These are phyloP conservation scores for Galerina sulciceps DNA, from an alignment of 768 basidiomycete species.

Conservation along the genomic window DNA sequence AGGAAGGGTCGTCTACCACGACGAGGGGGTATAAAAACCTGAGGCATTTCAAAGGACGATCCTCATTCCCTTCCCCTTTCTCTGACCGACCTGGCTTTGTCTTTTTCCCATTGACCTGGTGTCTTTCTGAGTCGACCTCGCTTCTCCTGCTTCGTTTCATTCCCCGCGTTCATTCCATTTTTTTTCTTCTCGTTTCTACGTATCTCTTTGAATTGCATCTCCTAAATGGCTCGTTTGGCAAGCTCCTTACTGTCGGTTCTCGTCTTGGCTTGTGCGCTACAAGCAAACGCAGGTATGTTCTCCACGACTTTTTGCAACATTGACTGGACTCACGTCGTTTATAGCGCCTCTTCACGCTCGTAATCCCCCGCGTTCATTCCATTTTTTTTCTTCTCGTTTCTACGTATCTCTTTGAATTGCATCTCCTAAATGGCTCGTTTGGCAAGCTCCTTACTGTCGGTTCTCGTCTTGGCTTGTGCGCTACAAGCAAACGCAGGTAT, in stretches of 20 bases:
- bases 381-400: conserved; percentile 3
- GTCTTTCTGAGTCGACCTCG: conserved; percentile 21
- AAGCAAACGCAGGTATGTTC: conserved; percentile 12
- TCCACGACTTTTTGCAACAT: not conserved
- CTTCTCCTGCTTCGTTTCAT: conserved; percentile 5
- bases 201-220: not conserved
- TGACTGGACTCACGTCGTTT: not conserved
- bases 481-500: conserved; percentile 10
- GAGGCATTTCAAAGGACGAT: not conserved
- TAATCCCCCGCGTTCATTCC: conserved; percentile 8
- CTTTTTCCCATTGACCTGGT: conserved; percentile 17
- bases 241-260: conserved; percentile 14
- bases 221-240: conserved; percentile 25
- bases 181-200: conserved; percentile 1
- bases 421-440: conserved; percentile 25
- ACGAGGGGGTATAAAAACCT: not conserved
- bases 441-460: conserved; percentile 12
- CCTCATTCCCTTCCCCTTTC: conserved; percentile 6
- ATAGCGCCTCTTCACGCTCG: conserved; percentile 12
- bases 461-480: conserved; percentile 12
- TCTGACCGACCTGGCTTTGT: conserved; percentile 13
- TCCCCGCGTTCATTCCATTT: conserved; percentile 10
- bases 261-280: conserved; percentile 9
- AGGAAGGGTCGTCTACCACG: not conserved
- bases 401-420: not conserved